Evolutionary conservation across 2,329 filamentous ascomycete species (phyloP).

Genomic region (Ophiostoma himal-ulmi): DNA sequence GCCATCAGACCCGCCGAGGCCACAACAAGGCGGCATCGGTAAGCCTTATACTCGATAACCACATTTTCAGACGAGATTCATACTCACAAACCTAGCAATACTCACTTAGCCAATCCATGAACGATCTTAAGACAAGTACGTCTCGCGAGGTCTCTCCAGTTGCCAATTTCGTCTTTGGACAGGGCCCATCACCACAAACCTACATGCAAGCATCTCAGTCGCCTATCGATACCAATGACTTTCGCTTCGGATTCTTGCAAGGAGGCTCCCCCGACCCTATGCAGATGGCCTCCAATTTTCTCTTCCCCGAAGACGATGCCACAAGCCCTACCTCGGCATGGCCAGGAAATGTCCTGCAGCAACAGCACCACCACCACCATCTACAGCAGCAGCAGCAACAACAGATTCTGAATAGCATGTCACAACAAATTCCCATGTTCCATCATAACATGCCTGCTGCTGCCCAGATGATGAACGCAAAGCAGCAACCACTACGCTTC

Average conservation of each 20-base stretch:
- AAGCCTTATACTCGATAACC: slow-evolving; percentile 31
- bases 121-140: slow-evolving; percentile 41
- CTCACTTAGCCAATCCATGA: slow-evolving; percentile 47
- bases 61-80: background rate
- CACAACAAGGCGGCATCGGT: slow-evolving; percentile 39
- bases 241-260: slow-evolving; percentile 28
- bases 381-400: slow-evolving; percentile 17
- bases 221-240: slow-evolving; percentile 38
- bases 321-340: slow-evolving; percentile 22
- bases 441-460: slow-evolving; percentile 14
- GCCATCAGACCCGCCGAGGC: slow-evolving; percentile 13
- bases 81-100: slow-evolving; percentile 39
- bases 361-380: slow-evolving; percentile 12
- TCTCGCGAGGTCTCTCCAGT: slow-evolving; percentile 53
- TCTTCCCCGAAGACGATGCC: slow-evolving; percentile 24
- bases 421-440: slow-evolving; percentile 23
- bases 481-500: slow-evolving; percentile 23
- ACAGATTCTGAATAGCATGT: slow-evolving; percentile 7
- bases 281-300: slow-evolving; percentile 18
- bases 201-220: slow-evolving; percentile 46
- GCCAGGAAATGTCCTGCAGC: slow-evolving; percentile 19
- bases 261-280: slow-evolving; percentile 16
- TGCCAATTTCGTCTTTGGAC: slow-evolving; percentile 47
- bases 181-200: slow-evolving; percentile 46
- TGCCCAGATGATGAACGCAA: background rate